Evolutionary conservation across 192 early-diverging fungal species (phyloP).

Genomic region (Coemansia sp.): DNA sequence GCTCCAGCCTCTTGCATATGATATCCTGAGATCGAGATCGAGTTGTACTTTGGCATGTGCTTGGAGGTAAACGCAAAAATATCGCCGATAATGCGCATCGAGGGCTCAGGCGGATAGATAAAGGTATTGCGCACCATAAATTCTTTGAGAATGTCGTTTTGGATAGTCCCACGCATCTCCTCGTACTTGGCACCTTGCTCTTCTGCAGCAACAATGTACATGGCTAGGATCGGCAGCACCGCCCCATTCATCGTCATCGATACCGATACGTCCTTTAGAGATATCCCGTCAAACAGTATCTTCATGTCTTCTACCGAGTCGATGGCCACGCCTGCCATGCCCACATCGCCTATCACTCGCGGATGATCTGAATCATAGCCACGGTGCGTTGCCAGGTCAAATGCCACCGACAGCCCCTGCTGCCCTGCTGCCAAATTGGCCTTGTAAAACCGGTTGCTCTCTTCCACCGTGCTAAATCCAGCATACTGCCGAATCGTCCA

Average conservation of each 20-base stretch:
- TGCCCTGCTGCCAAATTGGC: constrained; percentile 86
- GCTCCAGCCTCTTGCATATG: constrained; percentile 93
- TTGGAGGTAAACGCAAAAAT: constrained; percentile 85
- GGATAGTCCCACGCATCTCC: constrained; percentile 84
- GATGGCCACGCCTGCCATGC: constrained; percentile 92
- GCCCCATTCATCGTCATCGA: constrained; percentile 98
- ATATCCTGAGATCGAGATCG: constrained; percentile 93
- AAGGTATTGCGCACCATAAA: constrained; percentile 95
- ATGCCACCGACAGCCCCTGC: constrained; percentile 83
- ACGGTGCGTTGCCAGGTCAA: constrained; percentile 87
- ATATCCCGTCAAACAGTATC: constrained; percentile 84
- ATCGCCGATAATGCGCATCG: constrained; percentile 87
- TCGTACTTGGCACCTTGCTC: constrained; percentile 80
- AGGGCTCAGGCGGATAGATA: constrained; percentile 88
- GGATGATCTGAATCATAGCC: constrained; percentile 91
- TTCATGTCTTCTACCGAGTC: constrained; percentile 93
- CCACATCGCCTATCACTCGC: constrained; percentile 84
- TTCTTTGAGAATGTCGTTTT: constrained; percentile 92
- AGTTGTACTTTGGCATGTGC: constrained; percentile 93
- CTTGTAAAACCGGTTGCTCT: constrained; percentile 85
- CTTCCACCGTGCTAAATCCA: constrained; percentile 90
- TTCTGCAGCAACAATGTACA: constrained; percentile 85
- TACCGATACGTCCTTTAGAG: constrained; percentile 86
- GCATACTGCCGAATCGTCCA: constrained; percentile 91
- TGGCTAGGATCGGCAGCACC: constrained; percentile 83